Base-by-base conservation (phyloP, 1,284 basidiomycete genomes). In the Leccinum pachyderme region DNA sequence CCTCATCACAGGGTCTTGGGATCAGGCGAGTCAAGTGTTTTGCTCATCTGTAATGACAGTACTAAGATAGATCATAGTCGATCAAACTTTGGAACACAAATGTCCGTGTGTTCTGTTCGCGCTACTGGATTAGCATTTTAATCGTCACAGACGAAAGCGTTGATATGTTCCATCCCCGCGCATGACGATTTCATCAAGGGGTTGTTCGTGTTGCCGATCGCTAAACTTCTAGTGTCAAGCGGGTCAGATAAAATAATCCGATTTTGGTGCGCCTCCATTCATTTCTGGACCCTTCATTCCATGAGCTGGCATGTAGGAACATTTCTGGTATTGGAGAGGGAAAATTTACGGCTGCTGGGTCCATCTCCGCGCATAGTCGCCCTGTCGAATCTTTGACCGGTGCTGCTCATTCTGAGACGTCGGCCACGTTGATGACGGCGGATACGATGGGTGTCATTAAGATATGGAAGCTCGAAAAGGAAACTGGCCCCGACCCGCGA, bases 181-280 rank as follows among this genome's bases (percentile, higher is more conserved):
- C 94, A 97, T 66, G 76, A 79, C 0, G 94, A 97, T 72, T 97
- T 97, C 63, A 81, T 97, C 57, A 97, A 96, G 73, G 77, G 81
- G 29, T 73, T 96, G 27, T 77, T 86, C 41, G 82, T 91, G 28
- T 73, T 95, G 13, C 83, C 89, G 1, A 73, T 79, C 1, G 75
- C 86, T 7, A 73, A 79, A 5, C 71, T 95, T 13, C 73, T 98
- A 27, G 76, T 95, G 7, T 95, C 95, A 0, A 91, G 91, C 15
- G 87, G 93, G 24, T 97, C 95, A 7, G 96, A 99, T 72, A 94
- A 95, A 64, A 84, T 87, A 13, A 77, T 95, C 46, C 84, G 93
- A 56, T 78, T 98, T 57, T 98, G 95, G 95, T 93, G 60, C 72
- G 48, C 47, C 9, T 43, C 49, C 29, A 29, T 52, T 53, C 28